phyloP scores from a whole-genome alignment of 1,139 yeast species.

The Hyphopichia pseudoburtonii region DNA sequence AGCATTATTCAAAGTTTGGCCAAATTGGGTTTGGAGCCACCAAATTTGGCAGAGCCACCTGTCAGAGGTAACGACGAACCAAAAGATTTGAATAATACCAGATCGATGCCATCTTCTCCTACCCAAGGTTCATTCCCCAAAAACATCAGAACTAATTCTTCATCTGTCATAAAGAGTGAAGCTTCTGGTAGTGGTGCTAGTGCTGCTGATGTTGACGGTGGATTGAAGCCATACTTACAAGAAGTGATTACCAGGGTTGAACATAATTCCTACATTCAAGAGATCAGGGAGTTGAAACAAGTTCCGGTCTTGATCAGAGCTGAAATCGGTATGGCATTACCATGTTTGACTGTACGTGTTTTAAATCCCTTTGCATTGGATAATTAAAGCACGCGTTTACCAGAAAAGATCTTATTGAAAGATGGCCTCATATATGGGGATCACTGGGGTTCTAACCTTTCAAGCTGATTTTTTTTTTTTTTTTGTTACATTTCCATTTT shows the following conservation, averaged over 20 bases:
- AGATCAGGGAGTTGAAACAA: constrained; percentile 70
- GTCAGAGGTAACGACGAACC: constrained; percentile 8
- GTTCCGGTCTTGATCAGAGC: constrained; percentile 88
- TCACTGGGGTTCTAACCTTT: too few relatives aligned
- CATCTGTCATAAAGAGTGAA: constrained; percentile 18
- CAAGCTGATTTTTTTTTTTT: too few relatives aligned
- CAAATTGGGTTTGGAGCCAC: constrained; percentile 52
- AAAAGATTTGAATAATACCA: constrained; percentile 12
- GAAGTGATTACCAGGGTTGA: constrained; percentile 59
- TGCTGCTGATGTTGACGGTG: constrained; percentile 25
- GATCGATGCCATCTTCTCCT: constrained; percentile 31
- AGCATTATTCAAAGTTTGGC: constrained; percentile 49
- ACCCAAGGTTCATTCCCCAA: constrained; percentile 24
- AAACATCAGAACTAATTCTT: constrained; percentile 24
- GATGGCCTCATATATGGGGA: too few relatives aligned
- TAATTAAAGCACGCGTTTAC: too few relatives aligned
- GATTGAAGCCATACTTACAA: constrained; percentile 57
- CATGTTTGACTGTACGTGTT: constrained; percentile 92
- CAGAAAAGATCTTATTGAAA: too few relatives aligned
- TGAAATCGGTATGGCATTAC: constrained; percentile 92
- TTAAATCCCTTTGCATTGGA: constrained; percentile 70
- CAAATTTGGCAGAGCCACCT: constrained; percentile 46
- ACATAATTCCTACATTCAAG: constrained; percentile 69
- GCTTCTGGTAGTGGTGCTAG: constrained; percentile 10
- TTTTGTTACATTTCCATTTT: too few relatives aligned